Evolutionary conservation across 768 basidiomycete species (phyloP), one percentile per base, ranked within the genome.

Genomic region (Mycena venus): DNA sequence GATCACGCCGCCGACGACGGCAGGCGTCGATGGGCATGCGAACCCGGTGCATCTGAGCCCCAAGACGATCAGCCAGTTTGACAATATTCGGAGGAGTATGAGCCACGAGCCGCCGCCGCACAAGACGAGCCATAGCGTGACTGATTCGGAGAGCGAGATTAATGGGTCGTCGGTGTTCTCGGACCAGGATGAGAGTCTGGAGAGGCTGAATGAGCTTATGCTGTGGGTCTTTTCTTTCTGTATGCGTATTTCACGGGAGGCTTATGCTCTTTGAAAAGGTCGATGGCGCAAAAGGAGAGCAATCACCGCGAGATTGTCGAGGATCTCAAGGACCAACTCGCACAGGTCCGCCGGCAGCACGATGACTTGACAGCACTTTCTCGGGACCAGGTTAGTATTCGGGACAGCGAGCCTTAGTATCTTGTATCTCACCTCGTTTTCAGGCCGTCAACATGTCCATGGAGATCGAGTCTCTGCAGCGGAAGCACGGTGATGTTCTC

Each of bases 231-330:
- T 76, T 69, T 51, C 55, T 38, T 55, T 34, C 31, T 34, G 14
- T 0, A n/a, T 19, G 19, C 15, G 11, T n/a, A 15, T 55, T 4
- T 3, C 23, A 14, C 12, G 8, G 23, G 14, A 61, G 70, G 40
- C 79, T 71, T 47, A 32, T 51, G 2, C n/a, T n/a, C 11, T 56
- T 55, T 78, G 15, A 71, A 15, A 71, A 98, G 96, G 75, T 96
- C 98, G 3, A 99, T 99, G 98, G 97, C 97, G 3, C 94, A 95
- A 85, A 99, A 99, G 82, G 98, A 99, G 82, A 94, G 95, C 5
- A 88, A 92, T 38, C 98, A 99, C 81, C 91, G 91, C 40, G 95
- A 98, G 79, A 81, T 90, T 27, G 94, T 98, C 31, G 92, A 95
- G 49, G 85, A 86, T 36, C 87, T 99, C 75, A 92, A 91, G 53